Evolutionary conservation across 169 alveolate genomes (phyloP), one percentile per base, ranked within the genome.

Genomic region (Plasmodium gonderi): DNA sequence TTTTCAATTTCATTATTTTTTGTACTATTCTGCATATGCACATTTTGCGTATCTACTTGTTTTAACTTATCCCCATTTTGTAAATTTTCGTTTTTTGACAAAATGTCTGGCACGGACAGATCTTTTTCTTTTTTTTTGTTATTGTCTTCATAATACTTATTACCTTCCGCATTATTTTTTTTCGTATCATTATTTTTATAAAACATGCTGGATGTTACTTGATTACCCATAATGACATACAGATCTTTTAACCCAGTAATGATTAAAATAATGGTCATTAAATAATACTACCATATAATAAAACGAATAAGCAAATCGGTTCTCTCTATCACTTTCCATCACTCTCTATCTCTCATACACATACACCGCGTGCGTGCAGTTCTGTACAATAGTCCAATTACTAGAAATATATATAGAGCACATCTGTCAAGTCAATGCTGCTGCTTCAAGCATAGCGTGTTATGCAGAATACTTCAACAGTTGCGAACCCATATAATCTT

Each of bases 1-100:
- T 89, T 89, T 77, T 89, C 90, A n/a, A 78, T 64, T 20, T 76
- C 94, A 60, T 47, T 69, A 74, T 85, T 75, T 72, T 85, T 54
- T 54, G 33, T 76, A 20, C 40, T 54, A 4, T 81, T 68, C 80
- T 17, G n/a, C 49, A 31, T 8, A 42, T 33, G 17, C 29, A 54
- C 29, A 54, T 6, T 64, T 81, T 67, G 51, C 2, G 17, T 51
- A 67, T 12, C 51, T 23, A 49, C 6, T 36, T 81, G 91, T 11
- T 68, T 33, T 17, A 42, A 33, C 45, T 36, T 44, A 54, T 80
- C 47, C 29, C 44, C 42, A 65, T n/a, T 20, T 29, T 60, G 26
- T n/a, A 23, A 33, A 42, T 80, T 80, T 45, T 36, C 78, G 33
- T 64, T 77, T 74, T 33, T 74, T 40, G 85, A 36, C 36, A 74